Percentiles rank a stretch among this genome's conserved stretches.
phyloP scores from a whole-genome alignment of 768 basidiomycete genomes.

The Leccinum arenicola region DNA sequence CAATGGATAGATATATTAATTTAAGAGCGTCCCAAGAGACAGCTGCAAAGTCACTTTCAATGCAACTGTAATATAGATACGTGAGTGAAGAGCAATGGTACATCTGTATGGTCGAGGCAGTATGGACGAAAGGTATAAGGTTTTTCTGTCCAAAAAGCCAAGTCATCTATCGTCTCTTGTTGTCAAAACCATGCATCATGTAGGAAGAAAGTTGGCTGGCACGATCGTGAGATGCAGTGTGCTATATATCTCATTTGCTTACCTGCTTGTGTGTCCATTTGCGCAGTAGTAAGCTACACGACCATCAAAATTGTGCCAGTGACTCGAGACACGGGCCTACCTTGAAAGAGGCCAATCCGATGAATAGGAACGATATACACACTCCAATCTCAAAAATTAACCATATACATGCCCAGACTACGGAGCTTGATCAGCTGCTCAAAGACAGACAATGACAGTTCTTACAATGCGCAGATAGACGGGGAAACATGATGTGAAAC shows the following conservation, averaged over 20 bases:
- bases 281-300: conserved; percentile 35
- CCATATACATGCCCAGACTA: conserved; percentile 88
- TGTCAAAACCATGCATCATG: conserved; percentile 32
- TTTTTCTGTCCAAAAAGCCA: conserved; percentile 1
- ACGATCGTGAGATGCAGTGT: conserved; percentile 6
- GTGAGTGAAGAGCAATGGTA: conserved; percentile 26
- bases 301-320: conserved; percentile 3
- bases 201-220: conserved; percentile 62
- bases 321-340: conserved; percentile 33
- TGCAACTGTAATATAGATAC: conserved; percentile 32
- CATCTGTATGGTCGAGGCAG: conserved; percentile 17
- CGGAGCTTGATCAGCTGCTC: conserved; percentile 1
- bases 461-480: conserved; percentile 69
- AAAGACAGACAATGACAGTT: not conserved
- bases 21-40: conserved; percentile 20
- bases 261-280: conserved; percentile 69
- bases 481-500: conserved; percentile 72
- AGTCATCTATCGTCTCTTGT: conserved; percentile 1
- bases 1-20: conserved; percentile 31
- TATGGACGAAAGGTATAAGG: conserved; percentile 11
- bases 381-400: conserved; percentile 73
- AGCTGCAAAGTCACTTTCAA: conserved; percentile 20
- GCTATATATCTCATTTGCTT: conserved; percentile 22
- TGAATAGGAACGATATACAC: conserved; percentile 72
- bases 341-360: conserved; percentile 85